Percentiles rank a stretch among this genome's conserved stretches.
Evolutionary conservation across 2,329 filamentous ascomycete species (phyloP).

Genomic region (Neurospora sp.): DNA sequence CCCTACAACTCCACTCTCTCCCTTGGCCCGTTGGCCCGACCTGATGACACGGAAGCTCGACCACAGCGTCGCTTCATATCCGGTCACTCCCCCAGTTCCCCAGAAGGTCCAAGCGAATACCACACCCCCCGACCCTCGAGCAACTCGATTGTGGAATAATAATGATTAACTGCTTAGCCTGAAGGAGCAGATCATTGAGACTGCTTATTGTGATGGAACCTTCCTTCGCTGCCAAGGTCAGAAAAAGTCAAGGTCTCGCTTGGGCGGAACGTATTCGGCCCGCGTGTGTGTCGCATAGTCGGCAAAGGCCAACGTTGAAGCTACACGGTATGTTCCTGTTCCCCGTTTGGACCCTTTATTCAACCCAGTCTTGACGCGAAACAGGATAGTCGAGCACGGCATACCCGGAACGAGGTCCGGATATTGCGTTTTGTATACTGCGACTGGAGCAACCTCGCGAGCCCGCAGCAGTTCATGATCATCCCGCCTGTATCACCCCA

Average conservation of each 20-base stretch:
- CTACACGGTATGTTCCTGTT: neutral
- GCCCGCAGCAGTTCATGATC: constrained; percentile 6
- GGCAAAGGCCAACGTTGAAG: constrained; percentile 1
- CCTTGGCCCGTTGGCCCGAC: constrained; percentile 8
- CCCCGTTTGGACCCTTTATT: constrained; percentile 3
- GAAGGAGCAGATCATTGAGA: neutral
- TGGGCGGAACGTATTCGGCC: neutral
- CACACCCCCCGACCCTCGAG: neutral
- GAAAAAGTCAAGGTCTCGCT: neutral
- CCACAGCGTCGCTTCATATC: neutral
- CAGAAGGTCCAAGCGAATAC: neutral
- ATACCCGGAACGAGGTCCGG: constrained; percentile 10
- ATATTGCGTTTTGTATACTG: constrained; percentile 6
- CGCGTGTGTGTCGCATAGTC: neutral
- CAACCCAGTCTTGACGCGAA: constrained; percentile 2
- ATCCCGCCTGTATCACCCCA: constrained; percentile 13
- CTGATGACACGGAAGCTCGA: neutral
- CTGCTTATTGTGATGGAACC: neutral
- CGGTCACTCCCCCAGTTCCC: neutral
- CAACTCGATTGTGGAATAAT: neutral
- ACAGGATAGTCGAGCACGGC: constrained; percentile 5
- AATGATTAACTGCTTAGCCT: neutral
- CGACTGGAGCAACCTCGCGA: constrained; percentile 2
- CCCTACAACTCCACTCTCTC: constrained; percentile 6
- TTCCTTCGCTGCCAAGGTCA: neutral